Conservation (phyloP, 768 basidiomycete genomes). For the Agaricus subrufescens region DNA sequence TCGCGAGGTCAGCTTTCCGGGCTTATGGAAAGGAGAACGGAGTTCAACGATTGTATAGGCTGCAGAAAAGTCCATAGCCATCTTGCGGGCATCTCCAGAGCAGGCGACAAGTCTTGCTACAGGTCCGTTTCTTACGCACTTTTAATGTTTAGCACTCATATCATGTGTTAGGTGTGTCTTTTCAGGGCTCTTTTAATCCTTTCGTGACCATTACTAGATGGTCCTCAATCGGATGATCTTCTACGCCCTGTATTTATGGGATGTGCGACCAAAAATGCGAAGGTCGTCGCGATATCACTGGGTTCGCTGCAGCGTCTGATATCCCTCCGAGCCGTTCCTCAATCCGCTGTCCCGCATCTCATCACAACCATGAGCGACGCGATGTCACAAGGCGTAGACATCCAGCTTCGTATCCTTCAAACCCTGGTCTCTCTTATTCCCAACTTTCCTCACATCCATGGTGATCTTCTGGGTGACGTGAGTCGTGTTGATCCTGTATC, state of each 20-base stretch:
- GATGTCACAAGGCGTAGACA: conserved; percentile 93
- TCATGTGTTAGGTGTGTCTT: conserved; percentile 5
- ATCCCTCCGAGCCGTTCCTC: conserved; percentile 78
- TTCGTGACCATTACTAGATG: conserved; percentile 39
- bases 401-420: conserved; percentile 91
- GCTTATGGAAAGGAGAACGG: conserved; percentile 11
- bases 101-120: conserved; percentile 73
- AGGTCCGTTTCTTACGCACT: conserved; percentile 39
- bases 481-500: conserved; percentile 20
- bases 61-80: conserved; percentile 81
- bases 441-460: conserved; percentile 80
- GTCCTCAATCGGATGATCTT: conserved; percentile 75
- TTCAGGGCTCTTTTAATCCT: neutral
- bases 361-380: conserved; percentile 83
- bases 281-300: conserved; percentile 89
- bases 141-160: neutral
- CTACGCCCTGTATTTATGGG: conserved; percentile 91
- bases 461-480: conserved; percentile 76
- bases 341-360: conserved; percentile 72
- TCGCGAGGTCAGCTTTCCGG: conserved; percentile 59
- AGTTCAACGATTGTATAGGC: conserved; percentile 41
- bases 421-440: conserved; percentile 89
- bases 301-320: conserved; percentile 91
- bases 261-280: conserved; percentile 87
- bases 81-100: conserved; percentile 78